A percentile compares a stretch with the other conserved stretches of the same genome.
phyloP scores from a whole-genome alignment of 2,329 filamentous ascomycete species.

The Talaromyces sp. region DNA sequence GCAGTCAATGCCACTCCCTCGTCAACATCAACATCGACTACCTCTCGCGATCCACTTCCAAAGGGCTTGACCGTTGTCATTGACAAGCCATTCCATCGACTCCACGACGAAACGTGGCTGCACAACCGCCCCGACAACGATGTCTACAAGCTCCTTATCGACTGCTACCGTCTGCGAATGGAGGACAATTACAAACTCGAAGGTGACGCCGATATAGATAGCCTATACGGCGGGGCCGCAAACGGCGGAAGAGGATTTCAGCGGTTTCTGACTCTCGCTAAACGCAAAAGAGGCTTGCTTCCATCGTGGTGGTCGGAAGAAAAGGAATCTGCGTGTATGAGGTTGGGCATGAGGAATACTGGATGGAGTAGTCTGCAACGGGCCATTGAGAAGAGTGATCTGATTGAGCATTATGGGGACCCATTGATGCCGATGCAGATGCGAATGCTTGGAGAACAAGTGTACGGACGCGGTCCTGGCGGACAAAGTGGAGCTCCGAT shows the following conservation, averaged over 20 bases:
- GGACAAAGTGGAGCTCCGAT: too few relatives aligned
- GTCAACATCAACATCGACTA: not conserved
- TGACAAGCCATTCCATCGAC: not conserved
- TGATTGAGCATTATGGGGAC: not conserved
- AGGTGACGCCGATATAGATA: not conserved
- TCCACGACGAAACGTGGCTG: constrained; percentile 30
- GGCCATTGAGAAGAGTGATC: not conserved
- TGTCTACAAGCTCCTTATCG: constrained; percentile 45
- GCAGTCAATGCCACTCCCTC: not conserved
- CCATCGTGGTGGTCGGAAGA: not conserved
- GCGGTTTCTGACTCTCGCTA: not conserved
- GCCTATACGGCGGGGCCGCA: not conserved
- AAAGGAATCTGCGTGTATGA: not conserved
- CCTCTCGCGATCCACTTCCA: not conserved
- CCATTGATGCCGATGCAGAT: not conserved
- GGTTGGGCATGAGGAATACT: not conserved
- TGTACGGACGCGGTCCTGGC: too few relatives aligned
- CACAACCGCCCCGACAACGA: constrained; percentile 42
- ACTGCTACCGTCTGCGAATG: constrained; percentile 47
- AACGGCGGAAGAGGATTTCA: not conserved
- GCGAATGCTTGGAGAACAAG: too few relatives aligned
- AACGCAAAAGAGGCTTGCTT: not conserved
- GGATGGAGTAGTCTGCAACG: not conserved
- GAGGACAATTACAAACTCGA: not conserved
- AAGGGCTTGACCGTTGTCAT: not conserved